Base-by-base conservation (phyloP, 306 rosid genomes). In the Cucurbita moschata region DNA sequence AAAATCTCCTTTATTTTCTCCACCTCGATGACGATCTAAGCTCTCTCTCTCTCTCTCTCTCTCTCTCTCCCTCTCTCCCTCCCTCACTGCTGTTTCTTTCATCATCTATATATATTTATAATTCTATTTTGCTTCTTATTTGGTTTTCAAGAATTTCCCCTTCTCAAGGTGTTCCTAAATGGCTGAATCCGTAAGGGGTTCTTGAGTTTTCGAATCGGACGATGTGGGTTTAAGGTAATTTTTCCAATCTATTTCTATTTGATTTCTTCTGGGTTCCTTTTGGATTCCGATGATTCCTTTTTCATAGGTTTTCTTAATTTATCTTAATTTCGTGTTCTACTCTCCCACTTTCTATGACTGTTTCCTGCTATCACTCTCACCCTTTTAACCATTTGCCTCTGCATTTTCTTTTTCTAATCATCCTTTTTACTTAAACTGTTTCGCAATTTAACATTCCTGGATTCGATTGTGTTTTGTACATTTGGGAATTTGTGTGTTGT, bases 181-280 rank as follows among this genome's bases (percentile, higher is more conserved):
- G 89, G 86, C 77, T 81, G 79, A 85, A 80, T 85, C 85, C 82
- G 13, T 71, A 38, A 76, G 62, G 79, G 88, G 82, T 88, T 85
- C 84, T 84, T 77, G 77, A 82, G 64, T 63, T 46, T 58, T 71
- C 79, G 63, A 79, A 77, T 77, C 43, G 38, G 81, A 82, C 79
- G 88, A 86, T 85, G 96, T 88, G 87, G 87, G 91, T 84, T 77
- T 91, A 88, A 89, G 99, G 97, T 94, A 89, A 73, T 76, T 62
- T 62, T 85, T 80, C 73, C 12, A 80, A 60, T 71, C 53, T 66
- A 68, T 76, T 77, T 14, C 69, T 30, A 50, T 80, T 87, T 78
- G 72, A 78, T 78, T 81, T 80, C 53, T 81, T 80, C 53, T 74
- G 65, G 59, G 10, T 7, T 15, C n/a, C 43, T 52, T 19, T 81